These are phyloP conservation scores for Adansonia rubrostipa DNA, from an alignment of 441 rosid species.

Conservation along the genomic window DNA sequence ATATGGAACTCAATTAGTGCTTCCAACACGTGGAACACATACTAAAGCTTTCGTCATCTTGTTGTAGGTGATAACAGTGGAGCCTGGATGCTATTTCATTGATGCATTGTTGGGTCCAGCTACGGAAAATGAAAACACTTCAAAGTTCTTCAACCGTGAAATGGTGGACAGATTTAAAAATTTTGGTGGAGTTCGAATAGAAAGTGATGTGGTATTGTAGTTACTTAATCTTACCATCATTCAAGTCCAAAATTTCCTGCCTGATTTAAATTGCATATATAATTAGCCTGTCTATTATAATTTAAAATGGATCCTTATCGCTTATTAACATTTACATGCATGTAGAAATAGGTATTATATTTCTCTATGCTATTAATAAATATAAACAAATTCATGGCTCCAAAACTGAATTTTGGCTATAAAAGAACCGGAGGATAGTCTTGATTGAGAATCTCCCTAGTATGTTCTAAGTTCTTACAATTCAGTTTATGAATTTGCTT, in stretches of 20 bases:
- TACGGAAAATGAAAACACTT: constrained; percentile 54
- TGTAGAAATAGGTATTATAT: neutral
- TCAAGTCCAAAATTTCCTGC: neutral
- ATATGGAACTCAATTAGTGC: neutral
- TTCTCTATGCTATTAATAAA: neutral
- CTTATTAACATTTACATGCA: neutral
- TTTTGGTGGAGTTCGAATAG: constrained; percentile 95
- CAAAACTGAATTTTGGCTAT: neutral
- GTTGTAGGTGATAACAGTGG: constrained; percentile 90
- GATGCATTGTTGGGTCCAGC: constrained; percentile 80
- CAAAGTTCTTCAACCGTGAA: constrained; percentile 68
- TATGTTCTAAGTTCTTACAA: constrained; percentile 8
- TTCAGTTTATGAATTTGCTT: neutral
- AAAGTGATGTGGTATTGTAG: constrained; percentile 82
- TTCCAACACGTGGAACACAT: neutral
- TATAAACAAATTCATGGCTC: neutral
- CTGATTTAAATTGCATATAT: neutral
- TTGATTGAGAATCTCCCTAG: neutral
- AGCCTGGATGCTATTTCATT: constrained; percentile 96
- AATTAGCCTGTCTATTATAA: neutral
- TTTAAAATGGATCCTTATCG: neutral
- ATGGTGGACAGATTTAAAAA: constrained; percentile 59
- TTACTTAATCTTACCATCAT: neutral
- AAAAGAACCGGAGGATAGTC: neutral
- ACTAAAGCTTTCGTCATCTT: constrained; percentile 23